Evolutionary conservation across 106 monocot genomes (phyloP).

Genomic region (Hemerocallis citrina): DNA sequence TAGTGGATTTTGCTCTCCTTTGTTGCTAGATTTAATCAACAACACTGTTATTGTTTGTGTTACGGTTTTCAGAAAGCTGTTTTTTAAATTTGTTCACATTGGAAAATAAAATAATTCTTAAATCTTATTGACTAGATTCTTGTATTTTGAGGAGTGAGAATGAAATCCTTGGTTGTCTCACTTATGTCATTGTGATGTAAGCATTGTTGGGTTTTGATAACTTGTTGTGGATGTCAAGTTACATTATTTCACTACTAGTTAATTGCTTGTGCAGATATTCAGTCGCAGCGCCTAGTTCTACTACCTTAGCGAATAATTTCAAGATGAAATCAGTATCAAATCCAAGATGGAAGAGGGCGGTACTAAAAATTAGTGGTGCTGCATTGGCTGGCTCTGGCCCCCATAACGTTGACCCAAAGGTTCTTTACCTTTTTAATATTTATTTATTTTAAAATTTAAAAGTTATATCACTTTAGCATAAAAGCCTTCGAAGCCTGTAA

Average conservation of each 20-base stretch:
- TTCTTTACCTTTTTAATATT: background rate
- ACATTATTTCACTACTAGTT: background rate
- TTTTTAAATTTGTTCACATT: background rate
- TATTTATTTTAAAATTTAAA: constrained; percentile 5
- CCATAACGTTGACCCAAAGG: constrained; percentile 95
- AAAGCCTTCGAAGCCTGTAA: background rate
- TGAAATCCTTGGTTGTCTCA: background rate
- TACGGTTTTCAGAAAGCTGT: background rate
- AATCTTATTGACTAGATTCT: background rate
- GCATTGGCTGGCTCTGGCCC: constrained; percentile 54
- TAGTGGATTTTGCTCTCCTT: background rate
- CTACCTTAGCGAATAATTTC: constrained; percentile 29
- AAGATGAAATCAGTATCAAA: constrained; percentile 51
- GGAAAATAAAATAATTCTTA: background rate
- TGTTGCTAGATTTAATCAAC: background rate
- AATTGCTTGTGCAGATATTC: constrained; percentile 33
- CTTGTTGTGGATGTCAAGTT: background rate
- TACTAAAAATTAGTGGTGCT: constrained; percentile 79
- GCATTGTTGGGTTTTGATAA: background rate
- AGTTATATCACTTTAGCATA: background rate
- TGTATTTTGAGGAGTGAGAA: background rate
- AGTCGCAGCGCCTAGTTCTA: constrained; percentile 26
- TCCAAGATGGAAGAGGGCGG: constrained; percentile 87
- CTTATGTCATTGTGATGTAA: background rate
- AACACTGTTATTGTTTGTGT: background rate